These are phyloP conservation scores for Talaromyces islandicus DNA, from an alignment of 2,329 filamentous ascomycete species.

Conservation along the genomic window DNA sequence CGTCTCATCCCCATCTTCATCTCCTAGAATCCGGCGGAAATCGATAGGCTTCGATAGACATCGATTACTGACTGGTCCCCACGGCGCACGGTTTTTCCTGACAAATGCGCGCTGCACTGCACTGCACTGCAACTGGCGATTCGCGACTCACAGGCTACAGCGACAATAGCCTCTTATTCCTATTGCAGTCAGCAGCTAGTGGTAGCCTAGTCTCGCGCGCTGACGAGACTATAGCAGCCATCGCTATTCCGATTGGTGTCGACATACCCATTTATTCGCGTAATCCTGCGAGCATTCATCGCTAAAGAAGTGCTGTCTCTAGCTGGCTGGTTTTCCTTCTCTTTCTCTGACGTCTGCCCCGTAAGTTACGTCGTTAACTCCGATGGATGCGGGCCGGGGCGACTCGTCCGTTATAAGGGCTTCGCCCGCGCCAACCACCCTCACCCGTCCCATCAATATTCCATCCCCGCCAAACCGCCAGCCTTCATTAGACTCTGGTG, in stretches of 20 bases:
- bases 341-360: background rate
- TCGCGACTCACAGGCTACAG: background rate
- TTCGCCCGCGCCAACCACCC: slow-evolving; percentile 1
- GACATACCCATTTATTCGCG: background rate
- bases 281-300: background rate
- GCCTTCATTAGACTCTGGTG: slow-evolving; percentile 2
- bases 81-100: background rate
- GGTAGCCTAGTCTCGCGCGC: background rate
- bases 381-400: background rate
- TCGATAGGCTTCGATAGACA: background rate
- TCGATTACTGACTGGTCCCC: background rate
- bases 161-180: background rate
- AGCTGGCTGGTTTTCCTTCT: background rate
- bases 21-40: background rate
- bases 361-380: background rate
- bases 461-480: slow-evolving; percentile 7
- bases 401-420: slow-evolving; percentile 6
- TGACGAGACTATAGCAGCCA: background rate
- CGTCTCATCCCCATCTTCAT: background rate
- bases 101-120: background rate
- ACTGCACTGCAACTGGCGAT: background rate
- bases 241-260: background rate
- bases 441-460: slow-evolving; percentile 7
- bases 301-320: background rate
- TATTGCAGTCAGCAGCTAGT: background rate